A percentile compares a stretch with the other conserved stretches of the same genome.
Conservation (phyloP, 2,329 filamentous ascomycete species). For the Penicillium sclerotiorum region DNA sequence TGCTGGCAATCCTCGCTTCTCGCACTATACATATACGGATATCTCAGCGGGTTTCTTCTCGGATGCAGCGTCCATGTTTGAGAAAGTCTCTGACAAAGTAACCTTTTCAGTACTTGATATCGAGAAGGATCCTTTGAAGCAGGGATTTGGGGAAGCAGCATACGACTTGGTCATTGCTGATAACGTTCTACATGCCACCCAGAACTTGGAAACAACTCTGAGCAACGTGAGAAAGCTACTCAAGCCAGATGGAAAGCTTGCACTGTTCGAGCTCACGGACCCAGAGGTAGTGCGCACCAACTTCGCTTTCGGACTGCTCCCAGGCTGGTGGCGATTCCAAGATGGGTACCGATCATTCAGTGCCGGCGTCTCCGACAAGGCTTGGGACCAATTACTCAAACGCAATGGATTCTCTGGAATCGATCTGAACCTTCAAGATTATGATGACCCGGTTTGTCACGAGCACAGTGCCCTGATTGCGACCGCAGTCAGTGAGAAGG, state of each 20-base stretch:
- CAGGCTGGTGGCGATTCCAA: neutral
- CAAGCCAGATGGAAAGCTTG: neutral
- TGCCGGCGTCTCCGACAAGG: neutral
- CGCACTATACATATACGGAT: neutral
- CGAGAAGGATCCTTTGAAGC: too few relatives aligned
- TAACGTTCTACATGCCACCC: neutral
- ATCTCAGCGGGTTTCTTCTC: neutral
- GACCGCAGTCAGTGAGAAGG: neutral
- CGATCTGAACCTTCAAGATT: neutral
- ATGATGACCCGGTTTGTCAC: neutral
- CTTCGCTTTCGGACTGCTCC: neutral
- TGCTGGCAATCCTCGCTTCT: neutral
- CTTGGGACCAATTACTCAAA: neutral
- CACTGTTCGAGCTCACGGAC: neutral
- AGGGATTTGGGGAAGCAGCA: neutral
- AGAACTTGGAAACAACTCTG: neutral
- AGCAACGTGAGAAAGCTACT: neutral
- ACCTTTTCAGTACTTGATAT: too few relatives aligned
- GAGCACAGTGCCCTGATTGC: neutral
- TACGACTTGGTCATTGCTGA: neutral
- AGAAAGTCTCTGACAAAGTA: too few relatives aligned
- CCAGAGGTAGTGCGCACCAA: neutral
- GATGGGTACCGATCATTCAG: neutral
- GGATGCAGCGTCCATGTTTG: neutral
- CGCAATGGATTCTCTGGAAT: neutral